phyloP scores from a whole-genome alignment of 345 rosid species.

The Dipteronia sinensis region DNA sequence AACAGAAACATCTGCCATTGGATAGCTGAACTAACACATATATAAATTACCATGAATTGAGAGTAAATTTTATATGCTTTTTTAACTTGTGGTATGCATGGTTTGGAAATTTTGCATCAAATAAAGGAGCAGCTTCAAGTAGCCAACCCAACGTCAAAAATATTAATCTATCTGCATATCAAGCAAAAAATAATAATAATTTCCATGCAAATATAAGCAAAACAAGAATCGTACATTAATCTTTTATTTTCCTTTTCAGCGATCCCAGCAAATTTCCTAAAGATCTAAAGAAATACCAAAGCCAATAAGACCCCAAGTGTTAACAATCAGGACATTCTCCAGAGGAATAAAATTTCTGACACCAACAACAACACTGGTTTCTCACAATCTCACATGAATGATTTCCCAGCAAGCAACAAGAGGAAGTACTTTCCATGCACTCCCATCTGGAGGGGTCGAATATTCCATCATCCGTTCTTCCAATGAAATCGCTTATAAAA shows the following conservation, averaged over 20 bases:
- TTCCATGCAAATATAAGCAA: neutral
- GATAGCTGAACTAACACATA: too few species aligned
- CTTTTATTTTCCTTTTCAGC: neutral
- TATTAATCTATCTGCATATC: neutral
- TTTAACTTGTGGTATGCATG: neutral
- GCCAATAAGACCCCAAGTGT: neutral
- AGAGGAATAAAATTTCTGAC: neutral
- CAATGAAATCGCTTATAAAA: neutral
- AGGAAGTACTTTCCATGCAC: neutral
- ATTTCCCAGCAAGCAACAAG: neutral
- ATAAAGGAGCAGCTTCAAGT: neutral
- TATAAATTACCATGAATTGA: too few species aligned
- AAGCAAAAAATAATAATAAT: neutral
- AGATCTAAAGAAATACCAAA: neutral
- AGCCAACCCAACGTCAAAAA: neutral
- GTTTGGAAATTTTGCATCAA: neutral
- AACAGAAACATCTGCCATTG: too few species aligned
- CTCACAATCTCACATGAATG: neutral
- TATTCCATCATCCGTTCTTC: too few species aligned
- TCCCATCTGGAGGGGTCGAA: neutral
- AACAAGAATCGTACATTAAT: neutral
- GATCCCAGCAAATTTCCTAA: neutral
- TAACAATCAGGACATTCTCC: too few species aligned
- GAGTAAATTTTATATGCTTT: too few species aligned
- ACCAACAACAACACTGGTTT: neutral